Conservation (phyloP, 768 basidiomycete species). For the Lactarius evosmus region DNA sequence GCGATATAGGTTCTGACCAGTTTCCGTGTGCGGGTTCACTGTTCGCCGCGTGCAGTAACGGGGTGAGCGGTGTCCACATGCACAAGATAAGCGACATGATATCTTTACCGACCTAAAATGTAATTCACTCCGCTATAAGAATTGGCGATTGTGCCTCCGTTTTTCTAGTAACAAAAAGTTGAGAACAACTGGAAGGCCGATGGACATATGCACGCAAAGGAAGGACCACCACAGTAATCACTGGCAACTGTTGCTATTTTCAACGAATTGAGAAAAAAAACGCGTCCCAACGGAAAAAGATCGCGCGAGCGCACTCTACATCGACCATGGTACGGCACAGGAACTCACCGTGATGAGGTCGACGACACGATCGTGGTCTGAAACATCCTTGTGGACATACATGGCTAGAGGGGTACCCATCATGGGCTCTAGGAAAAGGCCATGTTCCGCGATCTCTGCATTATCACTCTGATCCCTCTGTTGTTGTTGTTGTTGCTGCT, state of each 20-base stretch:
- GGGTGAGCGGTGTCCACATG: background rate
- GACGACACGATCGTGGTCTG: conserved; percentile 60
- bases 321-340: conserved; percentile 18
- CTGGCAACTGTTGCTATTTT: background rate
- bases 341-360: conserved; percentile 63
- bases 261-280: background rate
- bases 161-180: conserved; percentile 47
- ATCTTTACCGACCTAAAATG: conserved; percentile 60
- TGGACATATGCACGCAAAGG: background rate
- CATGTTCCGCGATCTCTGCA: conserved; percentile 33
- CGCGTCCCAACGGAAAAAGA: conserved; percentile 2
- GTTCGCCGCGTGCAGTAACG: background rate
- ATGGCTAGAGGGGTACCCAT: conserved; percentile 70
- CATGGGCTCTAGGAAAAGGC: conserved; percentile 78
- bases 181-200: conserved; percentile 2
- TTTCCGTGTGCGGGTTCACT: conserved; percentile 78
- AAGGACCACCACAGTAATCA: background rate
- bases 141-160: conserved; percentile 70
- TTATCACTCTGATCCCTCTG: conserved; percentile 38
- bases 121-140: conserved; percentile 78
- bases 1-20: conserved; percentile 77
- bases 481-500: conserved; percentile 37
- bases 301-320: background rate
- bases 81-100: background rate
- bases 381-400: conserved; percentile 79